These are phyloP conservation scores for Breviolum minutum DNA, from an alignment of 73 alveolate genomes.

Conservation along the genomic window DNA sequence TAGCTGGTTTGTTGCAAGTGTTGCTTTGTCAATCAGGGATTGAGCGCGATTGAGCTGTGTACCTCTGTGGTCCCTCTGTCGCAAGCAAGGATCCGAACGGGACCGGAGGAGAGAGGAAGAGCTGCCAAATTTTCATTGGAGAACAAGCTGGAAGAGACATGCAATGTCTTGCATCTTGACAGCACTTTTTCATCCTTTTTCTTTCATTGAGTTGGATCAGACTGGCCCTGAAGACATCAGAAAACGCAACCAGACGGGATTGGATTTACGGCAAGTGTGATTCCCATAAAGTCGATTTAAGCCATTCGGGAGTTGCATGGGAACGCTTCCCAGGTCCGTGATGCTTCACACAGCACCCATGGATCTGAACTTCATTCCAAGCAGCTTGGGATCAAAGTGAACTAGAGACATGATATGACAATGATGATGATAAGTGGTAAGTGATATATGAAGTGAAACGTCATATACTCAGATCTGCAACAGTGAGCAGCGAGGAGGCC, in stretches of 20 bases:
- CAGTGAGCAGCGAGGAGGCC: no score
- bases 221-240: no score
- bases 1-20: no score
- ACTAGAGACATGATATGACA: no score
- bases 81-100: constrained; percentile 46
- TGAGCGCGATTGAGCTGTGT: no score
- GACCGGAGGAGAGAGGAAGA: not conserved
- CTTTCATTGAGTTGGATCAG: not conserved
- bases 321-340: constrained; percentile 24
- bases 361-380: constrained; percentile 62
- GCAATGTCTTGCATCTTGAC: constrained; percentile 62
- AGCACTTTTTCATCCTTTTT: not conserved
- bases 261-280: not conserved
- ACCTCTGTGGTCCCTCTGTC: no score
- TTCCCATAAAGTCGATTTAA: not conserved
- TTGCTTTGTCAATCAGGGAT: no score
- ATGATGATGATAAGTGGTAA: not conserved
- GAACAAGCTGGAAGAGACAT: constrained; percentile 72
- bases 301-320: not conserved
- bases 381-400: constrained; percentile 2
- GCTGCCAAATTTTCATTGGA: constrained; percentile 66
- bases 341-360: constrained; percentile 60
- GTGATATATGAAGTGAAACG: not conserved
- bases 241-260: not conserved
- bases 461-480: no score